A percentile compares a stretch with the other conserved stretches of the same genome.
These are phyloP conservation scores for Pleurotus tuoliensis DNA, from an alignment of 768 basidiomycete species.

Conservation along the genomic window DNA sequence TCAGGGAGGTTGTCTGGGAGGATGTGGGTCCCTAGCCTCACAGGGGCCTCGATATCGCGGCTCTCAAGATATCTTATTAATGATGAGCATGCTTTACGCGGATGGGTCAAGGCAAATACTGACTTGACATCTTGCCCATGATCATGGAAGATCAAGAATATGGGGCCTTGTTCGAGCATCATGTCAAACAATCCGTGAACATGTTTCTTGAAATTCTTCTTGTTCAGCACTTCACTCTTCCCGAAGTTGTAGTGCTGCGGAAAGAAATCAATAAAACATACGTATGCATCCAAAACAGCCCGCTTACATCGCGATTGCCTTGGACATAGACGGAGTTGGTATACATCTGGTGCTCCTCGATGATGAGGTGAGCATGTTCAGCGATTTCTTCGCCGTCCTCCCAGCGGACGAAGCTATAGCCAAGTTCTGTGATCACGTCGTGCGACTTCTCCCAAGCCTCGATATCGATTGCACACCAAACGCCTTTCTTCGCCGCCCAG, in stretches of 20 bases:
- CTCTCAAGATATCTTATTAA: constrained; percentile 49
- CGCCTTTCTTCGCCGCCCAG: constrained; percentile 61
- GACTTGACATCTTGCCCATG: constrained; percentile 74
- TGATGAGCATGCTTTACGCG: not conserved
- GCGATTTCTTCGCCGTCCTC: constrained; percentile 42
- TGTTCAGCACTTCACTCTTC: constrained; percentile 48
- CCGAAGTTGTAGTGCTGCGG: constrained; percentile 67
- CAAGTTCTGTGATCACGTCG: constrained; percentile 73
- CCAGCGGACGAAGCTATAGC: constrained; percentile 66
- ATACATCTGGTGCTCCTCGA: constrained; percentile 56
- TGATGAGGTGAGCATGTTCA: constrained; percentile 57
- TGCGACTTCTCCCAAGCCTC: constrained; percentile 83
- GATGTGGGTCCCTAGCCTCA: constrained; percentile 47
- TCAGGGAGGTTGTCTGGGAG: constrained; percentile 55
- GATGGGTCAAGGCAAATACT: constrained; percentile 6
- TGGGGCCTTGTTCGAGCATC: constrained; percentile 44
- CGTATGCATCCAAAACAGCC: not conserved
- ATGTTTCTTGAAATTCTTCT: constrained; percentile 44
- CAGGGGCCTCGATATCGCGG: constrained; percentile 42
- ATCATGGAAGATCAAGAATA: constrained; percentile 84
- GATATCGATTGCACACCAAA: constrained; percentile 78
- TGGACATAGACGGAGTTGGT: constrained; percentile 62
- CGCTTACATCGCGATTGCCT: constrained; percentile 53
- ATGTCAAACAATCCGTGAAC: constrained; percentile 43
- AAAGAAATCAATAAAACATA: not conserved